Percentiles rank a stretch among this genome's conserved stretches.
phyloP scores from a whole-genome alignment of 2,329 filamentous ascomycete genomes.

The Epichloe elymi region DNA sequence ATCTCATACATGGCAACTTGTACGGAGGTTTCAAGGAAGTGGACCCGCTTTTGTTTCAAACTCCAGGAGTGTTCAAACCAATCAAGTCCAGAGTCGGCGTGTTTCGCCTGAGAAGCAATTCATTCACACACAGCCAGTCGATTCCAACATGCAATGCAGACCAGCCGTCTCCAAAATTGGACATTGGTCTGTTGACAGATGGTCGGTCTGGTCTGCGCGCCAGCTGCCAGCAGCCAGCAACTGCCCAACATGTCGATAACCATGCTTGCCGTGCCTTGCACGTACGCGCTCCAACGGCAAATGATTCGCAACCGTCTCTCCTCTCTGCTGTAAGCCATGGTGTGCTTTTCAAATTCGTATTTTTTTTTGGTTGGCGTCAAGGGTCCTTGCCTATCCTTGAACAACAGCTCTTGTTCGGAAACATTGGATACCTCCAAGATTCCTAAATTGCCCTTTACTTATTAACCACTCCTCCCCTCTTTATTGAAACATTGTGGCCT shows the following conservation, averaged over 20 bases:
- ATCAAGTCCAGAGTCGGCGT: background rate
- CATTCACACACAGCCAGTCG: background rate
- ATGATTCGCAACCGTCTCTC: conserved; percentile 1
- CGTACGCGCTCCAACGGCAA: background rate
- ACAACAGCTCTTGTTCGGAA: background rate
- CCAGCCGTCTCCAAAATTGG: no score
- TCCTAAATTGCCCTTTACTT: background rate
- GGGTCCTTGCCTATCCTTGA: background rate
- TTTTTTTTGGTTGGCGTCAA: background rate
- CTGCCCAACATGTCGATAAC: background rate
- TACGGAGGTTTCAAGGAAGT: background rate
- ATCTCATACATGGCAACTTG: background rate
- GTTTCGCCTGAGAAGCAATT: background rate
- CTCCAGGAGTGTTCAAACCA: background rate
- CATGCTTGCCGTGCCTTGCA: no score
- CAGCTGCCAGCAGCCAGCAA: background rate
- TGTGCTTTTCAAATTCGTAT: background rate
- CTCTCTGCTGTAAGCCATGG: no score
- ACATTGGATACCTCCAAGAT: background rate
- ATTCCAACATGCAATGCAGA: no score
- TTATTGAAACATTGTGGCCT: background rate
- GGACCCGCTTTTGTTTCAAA: conserved; percentile 1
- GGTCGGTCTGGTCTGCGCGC: no score
- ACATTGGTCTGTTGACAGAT: no score
- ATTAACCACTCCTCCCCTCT: background rate